Conservation (phyloP, 2,329 filamentous ascomycete species). For the Aureobasidium sp. region DNA sequence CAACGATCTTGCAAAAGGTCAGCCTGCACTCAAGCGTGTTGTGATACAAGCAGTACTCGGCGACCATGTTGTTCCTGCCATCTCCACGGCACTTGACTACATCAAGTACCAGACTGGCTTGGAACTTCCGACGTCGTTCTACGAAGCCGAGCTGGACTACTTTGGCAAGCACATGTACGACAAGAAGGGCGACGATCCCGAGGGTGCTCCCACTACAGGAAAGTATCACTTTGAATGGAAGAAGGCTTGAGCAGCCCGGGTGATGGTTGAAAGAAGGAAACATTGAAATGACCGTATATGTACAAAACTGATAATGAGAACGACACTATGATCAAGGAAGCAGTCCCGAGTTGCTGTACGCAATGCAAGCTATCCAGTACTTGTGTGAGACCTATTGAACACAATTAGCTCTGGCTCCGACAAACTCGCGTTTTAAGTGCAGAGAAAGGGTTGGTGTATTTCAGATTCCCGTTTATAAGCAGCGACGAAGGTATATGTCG, state of each 20-base stretch:
- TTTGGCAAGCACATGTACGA: conserved; percentile 64
- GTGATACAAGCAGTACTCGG: conserved; percentile 48
- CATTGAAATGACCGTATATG: neutral
- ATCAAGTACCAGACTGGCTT: conserved; percentile 56
- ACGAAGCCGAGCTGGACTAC: conserved; percentile 64
- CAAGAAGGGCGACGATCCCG: conserved; percentile 45
- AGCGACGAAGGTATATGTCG: conserved; percentile 45
- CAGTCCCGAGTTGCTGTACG: too few relatives aligned
- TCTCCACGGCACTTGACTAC: conserved; percentile 59
- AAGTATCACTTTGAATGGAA: conserved; percentile 60
- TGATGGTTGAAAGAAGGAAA: neutral
- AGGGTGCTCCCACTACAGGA: conserved; percentile 48
- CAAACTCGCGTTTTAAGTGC: neutral
- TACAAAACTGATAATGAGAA: conserved; percentile 8
- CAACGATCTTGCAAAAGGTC: conserved; percentile 47
- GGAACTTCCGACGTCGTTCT: conserved; percentile 59
- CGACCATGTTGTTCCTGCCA: conserved; percentile 54
- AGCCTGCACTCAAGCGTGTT: conserved; percentile 48
- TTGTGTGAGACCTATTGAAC: neutral
- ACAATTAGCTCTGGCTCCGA: neutral
- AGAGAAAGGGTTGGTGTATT: conserved; percentile 18
- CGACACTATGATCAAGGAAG: too few relatives aligned
- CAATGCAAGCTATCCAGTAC: too few relatives aligned
- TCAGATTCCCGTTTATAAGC: conserved; percentile 45
- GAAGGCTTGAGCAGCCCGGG: conserved; percentile 27